phyloP scores from a whole-genome alignment of 768 basidiomycete species.

The Boletus rex-veris region DNA sequence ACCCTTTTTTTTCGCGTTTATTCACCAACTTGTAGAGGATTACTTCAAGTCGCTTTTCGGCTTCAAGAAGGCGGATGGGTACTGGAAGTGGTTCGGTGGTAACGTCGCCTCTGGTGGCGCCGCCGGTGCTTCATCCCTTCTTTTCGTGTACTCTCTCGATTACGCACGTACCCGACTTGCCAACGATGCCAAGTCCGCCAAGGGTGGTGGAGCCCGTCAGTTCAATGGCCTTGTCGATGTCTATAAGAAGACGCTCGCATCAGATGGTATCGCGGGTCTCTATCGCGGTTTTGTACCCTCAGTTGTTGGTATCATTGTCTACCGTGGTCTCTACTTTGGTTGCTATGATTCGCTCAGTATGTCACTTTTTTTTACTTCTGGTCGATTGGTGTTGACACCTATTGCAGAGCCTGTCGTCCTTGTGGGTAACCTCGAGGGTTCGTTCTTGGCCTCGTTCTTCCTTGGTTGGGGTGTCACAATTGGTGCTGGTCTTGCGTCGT shows the following conservation, averaged over 20 bases:
- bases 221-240: conserved; percentile 99
- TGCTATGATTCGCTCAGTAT: conserved; percentile 89
- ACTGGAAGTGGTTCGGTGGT: conserved; percentile 98
- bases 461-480: conserved; percentile 99
- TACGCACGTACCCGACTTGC: conserved; percentile 99
- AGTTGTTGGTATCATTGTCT: conserved; percentile 98
- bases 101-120: conserved; percentile 99
- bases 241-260: conserved; percentile 94
- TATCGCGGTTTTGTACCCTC: conserved; percentile 99
- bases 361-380: conserved; percentile 35
- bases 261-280: conserved; percentile 97
- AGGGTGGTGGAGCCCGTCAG: conserved; percentile 89
- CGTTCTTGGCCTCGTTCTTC: conserved; percentile 93
- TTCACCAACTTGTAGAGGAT: conserved; percentile 53
- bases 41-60: conserved; percentile 99
- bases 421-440: conserved; percentile 91
- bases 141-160: conserved; percentile 99
- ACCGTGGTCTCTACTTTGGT: conserved; percentile 99
- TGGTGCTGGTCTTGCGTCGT: conserved; percentile 98
- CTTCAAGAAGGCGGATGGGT: conserved; percentile 97
- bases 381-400: conserved; percentile 23
- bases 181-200: conserved; percentile 95
- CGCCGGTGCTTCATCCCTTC: conserved; percentile 96
- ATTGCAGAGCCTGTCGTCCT: conserved; percentile 90
- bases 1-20: conserved; percentile 1